phyloP scores from a whole-genome alignment of 257 asterid genomes.

The Solanum piurae region DNA sequence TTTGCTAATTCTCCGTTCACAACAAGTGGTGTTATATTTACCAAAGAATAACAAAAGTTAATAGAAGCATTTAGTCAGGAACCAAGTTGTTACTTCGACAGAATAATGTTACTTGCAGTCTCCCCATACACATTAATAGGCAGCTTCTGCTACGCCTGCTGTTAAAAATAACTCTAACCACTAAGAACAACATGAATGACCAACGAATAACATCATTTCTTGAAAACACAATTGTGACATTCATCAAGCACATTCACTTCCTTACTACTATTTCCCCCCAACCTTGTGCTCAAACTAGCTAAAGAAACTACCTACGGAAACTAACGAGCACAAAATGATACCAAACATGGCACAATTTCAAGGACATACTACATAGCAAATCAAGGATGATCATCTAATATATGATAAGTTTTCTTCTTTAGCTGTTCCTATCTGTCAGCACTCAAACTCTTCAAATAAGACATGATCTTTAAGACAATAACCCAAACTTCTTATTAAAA shows the following conservation, averaged over 20 bases:
- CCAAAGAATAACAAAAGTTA: no score
- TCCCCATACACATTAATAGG: neutral
- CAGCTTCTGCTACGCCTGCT: neutral
- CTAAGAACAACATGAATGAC: neutral
- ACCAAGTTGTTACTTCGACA: no score
- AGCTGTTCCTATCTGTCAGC: neutral
- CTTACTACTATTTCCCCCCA: neutral
- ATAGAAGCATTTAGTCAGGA: no score
- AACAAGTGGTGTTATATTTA: no score
- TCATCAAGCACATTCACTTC: neutral
- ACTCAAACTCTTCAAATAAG: neutral
- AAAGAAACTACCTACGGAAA: neutral
- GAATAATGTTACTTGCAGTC: neutral
- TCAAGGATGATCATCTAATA: neutral
- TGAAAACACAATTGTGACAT: neutral
- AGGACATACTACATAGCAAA: neutral
- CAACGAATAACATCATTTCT: neutral
- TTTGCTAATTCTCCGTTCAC: no score
- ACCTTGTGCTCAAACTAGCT: neutral
- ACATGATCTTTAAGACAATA: neutral
- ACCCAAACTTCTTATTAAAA: neutral
- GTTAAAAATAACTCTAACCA: neutral
- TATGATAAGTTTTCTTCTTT: neutral
- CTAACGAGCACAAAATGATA: neutral
- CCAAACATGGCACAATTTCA: neutral